phyloP scores from a whole-genome alignment of 805 yeast species.

The Pichia cephalocereana region DNA sequence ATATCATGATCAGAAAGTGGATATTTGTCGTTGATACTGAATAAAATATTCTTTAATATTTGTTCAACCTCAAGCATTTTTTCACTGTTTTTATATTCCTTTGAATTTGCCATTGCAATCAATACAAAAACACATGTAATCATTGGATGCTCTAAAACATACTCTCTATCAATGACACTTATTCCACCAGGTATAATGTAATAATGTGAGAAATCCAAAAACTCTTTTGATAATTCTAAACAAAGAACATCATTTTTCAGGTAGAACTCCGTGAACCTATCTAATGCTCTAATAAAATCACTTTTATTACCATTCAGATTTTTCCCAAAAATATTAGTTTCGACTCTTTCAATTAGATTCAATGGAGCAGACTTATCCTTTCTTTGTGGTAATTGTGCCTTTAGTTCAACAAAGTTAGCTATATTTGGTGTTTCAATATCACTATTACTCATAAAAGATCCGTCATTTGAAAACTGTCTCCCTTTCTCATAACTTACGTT shows the following conservation, averaged over 20 bases:
- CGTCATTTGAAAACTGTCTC: neutral
- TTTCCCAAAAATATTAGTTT: conserved; percentile 17
- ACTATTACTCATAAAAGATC: neutral
- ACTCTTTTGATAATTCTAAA: conserved; percentile 36
- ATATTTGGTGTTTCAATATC: neutral
- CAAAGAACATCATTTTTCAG: conserved; percentile 34
- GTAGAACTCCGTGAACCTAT: conserved; percentile 39
- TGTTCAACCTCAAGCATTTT: conserved; percentile 40
- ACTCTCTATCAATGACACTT: conserved; percentile 35
- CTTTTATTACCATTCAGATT: conserved; percentile 17
- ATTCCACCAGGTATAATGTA: conserved; percentile 59
- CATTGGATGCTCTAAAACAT: conserved; percentile 43
- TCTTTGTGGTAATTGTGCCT: conserved; percentile 3
- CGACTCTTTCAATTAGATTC: conserved; percentile 23
- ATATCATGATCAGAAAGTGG: conserved; percentile 52
- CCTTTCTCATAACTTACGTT: neutral
- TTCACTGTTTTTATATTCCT: conserved; percentile 37
- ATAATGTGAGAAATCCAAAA: conserved; percentile 44
- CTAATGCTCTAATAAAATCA: conserved; percentile 28
- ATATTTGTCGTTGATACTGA: conserved; percentile 29
- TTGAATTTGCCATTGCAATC: conserved; percentile 49
- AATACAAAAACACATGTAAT: conserved; percentile 45
- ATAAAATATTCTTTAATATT: conserved; percentile 40
- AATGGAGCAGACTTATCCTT: conserved; percentile 23
- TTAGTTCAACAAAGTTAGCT: conserved; percentile 5